These are phyloP conservation scores for Termitomyces sp. DNA, from an alignment of 768 basidiomycete species.

Conservation along the genomic window DNA sequence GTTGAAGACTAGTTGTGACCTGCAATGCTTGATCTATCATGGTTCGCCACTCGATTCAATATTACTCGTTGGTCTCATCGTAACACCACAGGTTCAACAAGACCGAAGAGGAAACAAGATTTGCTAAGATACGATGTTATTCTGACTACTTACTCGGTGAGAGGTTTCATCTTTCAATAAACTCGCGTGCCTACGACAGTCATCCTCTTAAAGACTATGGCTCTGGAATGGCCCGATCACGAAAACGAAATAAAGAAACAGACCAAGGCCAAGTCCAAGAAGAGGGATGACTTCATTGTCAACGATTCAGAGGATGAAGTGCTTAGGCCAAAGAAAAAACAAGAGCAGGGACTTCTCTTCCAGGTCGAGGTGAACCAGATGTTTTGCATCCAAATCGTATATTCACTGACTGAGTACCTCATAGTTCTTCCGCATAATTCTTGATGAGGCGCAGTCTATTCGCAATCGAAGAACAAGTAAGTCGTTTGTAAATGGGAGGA, in stretches of 20 bases:
- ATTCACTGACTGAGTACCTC: neutral
- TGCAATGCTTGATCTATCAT: constrained; percentile 59
- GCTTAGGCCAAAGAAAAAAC: constrained; percentile 21
- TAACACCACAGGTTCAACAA: constrained; percentile 31
- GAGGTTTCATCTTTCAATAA: constrained; percentile 2
- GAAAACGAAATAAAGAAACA: constrained; percentile 42
- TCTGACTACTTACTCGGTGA: constrained; percentile 46
- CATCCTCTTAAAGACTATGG: constrained; percentile 39
- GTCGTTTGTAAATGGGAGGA: neutral
- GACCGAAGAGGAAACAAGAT: constrained; percentile 39
- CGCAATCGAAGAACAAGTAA: constrained; percentile 43
- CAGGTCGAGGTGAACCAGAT: constrained; percentile 35
- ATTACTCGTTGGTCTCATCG: neutral
- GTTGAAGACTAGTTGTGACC: constrained; percentile 41
- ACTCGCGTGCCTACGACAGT: neutral
- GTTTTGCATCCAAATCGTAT: neutral
- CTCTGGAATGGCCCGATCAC: constrained; percentile 52
- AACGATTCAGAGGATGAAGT: constrained; percentile 31
- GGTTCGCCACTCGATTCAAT: constrained; percentile 22
- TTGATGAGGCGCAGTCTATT: constrained; percentile 55
- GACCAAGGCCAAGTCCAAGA: constrained; percentile 20
- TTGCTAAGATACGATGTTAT: constrained; percentile 57
- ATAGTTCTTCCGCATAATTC: constrained; percentile 46
- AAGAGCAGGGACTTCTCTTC: constrained; percentile 39
- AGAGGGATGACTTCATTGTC: constrained; percentile 25